Evolutionary conservation across 2,329 filamentous ascomycete genomes (phyloP).

Genomic region (Neonectria sp.): DNA sequence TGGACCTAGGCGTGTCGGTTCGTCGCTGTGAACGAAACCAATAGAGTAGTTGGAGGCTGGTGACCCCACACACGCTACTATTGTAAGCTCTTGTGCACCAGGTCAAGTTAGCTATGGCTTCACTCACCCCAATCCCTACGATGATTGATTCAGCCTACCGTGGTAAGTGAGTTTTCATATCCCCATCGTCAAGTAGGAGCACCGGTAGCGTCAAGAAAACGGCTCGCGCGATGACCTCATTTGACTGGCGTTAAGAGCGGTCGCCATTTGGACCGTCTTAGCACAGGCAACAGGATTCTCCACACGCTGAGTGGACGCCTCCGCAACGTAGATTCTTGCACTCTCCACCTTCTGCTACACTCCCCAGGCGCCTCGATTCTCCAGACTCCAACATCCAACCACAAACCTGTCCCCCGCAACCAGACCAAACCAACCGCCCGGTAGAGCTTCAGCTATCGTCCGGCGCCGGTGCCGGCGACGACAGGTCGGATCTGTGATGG

Average conservation of each 20-base stretch:
- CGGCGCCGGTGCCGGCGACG: constrained; percentile 30
- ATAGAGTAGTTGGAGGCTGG: neutral
- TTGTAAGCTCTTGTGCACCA: neutral
- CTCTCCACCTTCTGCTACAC: constrained; percentile 14
- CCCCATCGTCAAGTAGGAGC: neutral
- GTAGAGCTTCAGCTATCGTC: constrained; percentile 2
- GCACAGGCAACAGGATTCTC: constrained; percentile 32
- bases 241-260: constrained; percentile 1
- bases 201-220: neutral
- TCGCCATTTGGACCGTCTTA: neutral
- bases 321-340: constrained; percentile 9
- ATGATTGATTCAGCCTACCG: neutral
- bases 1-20: no score
- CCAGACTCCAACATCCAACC: constrained; percentile 31
- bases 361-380: constrained; percentile 35
- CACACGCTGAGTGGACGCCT: constrained; percentile 21
- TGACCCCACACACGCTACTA: constrained; percentile 8
- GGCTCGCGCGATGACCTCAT: neutral
- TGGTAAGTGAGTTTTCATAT: neutral
- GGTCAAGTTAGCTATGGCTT: constrained; percentile 10
- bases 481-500: constrained; percentile 2
- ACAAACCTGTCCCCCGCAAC: constrained; percentile 22
- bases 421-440: neutral
- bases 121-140: constrained; percentile 5
- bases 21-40: no score